Evolutionary conservation across 2,329 filamentous ascomycete species (phyloP).

Genomic region (Sarocladiaceae sp.): DNA sequence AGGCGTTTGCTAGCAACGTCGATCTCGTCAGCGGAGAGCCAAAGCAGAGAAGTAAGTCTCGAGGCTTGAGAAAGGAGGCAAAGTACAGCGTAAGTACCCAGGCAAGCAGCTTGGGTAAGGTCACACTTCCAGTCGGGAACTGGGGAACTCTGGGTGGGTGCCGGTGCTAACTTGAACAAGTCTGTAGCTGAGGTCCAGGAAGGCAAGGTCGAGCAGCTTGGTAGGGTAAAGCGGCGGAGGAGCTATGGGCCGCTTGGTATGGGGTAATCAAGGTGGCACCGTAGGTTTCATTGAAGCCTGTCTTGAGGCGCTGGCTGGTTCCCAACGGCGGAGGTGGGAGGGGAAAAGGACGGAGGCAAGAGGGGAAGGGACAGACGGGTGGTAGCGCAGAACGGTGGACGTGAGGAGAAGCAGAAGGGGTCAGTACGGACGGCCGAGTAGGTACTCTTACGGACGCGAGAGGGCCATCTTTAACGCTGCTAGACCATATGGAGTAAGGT

Average conservation of each 20-base stretch:
- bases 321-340: background rate
- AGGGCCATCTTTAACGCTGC: constrained; percentile 1
- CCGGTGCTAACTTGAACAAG: background rate
- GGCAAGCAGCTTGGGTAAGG: background rate
- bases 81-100: background rate
- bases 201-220: constrained; percentile 3
- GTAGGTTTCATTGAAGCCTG: constrained; percentile 3
- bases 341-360: background rate
- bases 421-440: background rate
- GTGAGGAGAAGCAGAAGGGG: background rate
- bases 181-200: background rate
- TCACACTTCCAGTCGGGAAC: background rate
- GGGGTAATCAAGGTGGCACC: constrained; percentile 8
- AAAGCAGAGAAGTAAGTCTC: background rate
- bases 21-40: constrained; percentile 4
- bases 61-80: background rate
- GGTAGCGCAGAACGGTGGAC: background rate
- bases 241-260: constrained; percentile 9
- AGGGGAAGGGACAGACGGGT: background rate
- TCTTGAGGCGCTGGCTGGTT: background rate
- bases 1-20: background rate
- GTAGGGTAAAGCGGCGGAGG: constrained; percentile 5
- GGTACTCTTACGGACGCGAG: background rate
- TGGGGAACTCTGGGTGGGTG: background rate
- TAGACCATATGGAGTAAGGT: constrained; percentile 5